Conservation (phyloP, 1,284 basidiomycete genomes). For the Malassezia sympodialis region DNA sequence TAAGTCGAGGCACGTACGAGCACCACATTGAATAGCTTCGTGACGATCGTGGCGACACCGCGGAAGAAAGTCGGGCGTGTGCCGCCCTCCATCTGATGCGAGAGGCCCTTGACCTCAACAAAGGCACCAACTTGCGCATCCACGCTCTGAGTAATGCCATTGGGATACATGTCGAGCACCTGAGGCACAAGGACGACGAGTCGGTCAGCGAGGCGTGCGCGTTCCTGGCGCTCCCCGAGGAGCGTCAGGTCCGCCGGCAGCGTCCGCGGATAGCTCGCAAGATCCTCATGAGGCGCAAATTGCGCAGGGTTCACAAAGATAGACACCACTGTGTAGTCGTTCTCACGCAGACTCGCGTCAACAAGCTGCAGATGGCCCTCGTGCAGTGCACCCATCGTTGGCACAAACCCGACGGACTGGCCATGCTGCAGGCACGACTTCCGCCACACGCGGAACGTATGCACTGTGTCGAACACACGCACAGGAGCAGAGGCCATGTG, state of each 20-base stretch:
- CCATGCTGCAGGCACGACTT: slow-evolving; percentile 5
- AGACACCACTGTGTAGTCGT: slow-evolving; percentile 79
- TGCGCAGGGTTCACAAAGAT: slow-evolving; percentile 97
- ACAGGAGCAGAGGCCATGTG: slow-evolving; percentile 3
- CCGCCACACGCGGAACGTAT: slow-evolving; percentile 13
- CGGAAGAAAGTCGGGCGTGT: slow-evolving; percentile 83
- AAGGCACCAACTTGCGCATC: slow-evolving; percentile 72
- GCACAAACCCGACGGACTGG: slow-evolving; percentile 68
- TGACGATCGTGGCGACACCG: slow-evolving; percentile 87
- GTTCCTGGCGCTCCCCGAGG: slow-evolving; percentile 33
- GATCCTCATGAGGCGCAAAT: slow-evolving; percentile 90
- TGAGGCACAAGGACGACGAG: slow-evolving; percentile 31
- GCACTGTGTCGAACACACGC: slow-evolving; percentile 1
- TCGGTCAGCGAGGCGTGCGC: slow-evolving; percentile 17
- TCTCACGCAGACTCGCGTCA: slow-evolving; percentile 60
- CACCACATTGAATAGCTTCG: slow-evolving; percentile 85
- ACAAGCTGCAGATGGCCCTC: slow-evolving; percentile 78
- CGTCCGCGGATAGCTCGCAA: slow-evolving; percentile 79
- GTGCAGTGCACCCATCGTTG: slow-evolving; percentile 95
- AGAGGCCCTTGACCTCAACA: slow-evolving; percentile 75
- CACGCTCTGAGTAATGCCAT: slow-evolving; percentile 70
- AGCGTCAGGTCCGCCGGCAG: slow-evolving; percentile 29
- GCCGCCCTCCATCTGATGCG: slow-evolving; percentile 71
- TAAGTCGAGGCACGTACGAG: slow-evolving; percentile 54
- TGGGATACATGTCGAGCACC: slow-evolving; percentile 60